Evolutionary conservation across 495 filamentous ascomycete species (phyloP).

Genomic region (Penicillium cosmopolitanum): DNA sequence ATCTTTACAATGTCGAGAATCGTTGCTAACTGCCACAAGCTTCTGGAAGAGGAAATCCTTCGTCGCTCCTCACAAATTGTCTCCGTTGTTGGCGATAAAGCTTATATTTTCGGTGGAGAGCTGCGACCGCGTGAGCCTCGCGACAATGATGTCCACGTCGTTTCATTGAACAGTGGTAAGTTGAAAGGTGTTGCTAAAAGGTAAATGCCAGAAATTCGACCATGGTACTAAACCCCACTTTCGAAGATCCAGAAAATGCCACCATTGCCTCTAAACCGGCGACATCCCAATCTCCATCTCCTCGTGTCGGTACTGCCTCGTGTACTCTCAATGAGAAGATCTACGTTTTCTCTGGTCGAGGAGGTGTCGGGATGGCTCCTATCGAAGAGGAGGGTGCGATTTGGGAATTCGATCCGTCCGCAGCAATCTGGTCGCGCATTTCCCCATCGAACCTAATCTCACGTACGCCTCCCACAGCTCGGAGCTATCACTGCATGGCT

Average conservation of each 20-base stretch:
- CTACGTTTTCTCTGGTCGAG: constrained; percentile 62
- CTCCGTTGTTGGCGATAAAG: constrained; percentile 64
- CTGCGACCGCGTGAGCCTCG: constrained; percentile 51
- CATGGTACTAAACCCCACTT: neutral
- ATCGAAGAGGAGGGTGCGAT: constrained; percentile 56
- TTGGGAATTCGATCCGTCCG: constrained; percentile 47
- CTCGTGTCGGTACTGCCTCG: constrained; percentile 55
- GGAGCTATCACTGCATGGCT: constrained; percentile 52
- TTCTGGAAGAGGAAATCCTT: constrained; percentile 42
- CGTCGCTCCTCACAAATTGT: constrained; percentile 72
- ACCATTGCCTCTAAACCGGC: constrained; percentile 11
- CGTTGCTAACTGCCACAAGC: constrained; percentile 11
- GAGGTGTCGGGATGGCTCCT: constrained; percentile 55
- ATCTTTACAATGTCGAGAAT: neutral
- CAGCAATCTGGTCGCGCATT: constrained; percentile 32
- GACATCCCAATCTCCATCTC: constrained; percentile 33
- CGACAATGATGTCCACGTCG: constrained; percentile 70
- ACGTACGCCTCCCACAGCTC: constrained; percentile 36
- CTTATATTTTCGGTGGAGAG: constrained; percentile 56
- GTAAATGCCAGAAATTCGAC: neutral
- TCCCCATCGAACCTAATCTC: constrained; percentile 19
- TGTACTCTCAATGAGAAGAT: constrained; percentile 45
- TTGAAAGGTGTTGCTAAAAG: neutral
- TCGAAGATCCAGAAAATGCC: neutral
- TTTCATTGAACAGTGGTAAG: constrained; percentile 50